phyloP scores from a whole-genome alignment of 352 stramenopile genomes.

The Phytophthora fragariae region DNA sequence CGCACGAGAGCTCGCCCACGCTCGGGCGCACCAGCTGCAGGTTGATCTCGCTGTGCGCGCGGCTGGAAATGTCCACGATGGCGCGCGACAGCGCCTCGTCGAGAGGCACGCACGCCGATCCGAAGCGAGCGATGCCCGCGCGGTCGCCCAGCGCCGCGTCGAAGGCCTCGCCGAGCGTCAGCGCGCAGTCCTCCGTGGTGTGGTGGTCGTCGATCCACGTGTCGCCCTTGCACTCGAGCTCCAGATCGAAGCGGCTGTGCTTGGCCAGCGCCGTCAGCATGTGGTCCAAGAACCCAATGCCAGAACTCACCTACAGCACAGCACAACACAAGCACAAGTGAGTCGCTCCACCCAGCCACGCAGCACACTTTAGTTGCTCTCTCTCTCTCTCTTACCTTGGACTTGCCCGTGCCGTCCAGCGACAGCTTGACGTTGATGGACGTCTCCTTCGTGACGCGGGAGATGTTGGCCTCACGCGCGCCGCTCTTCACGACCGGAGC shows the following conservation, averaged over 20 bases:
- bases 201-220: conserved; percentile 98
- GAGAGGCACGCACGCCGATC: conserved; percentile 88
- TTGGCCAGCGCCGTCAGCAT: conserved; percentile 92
- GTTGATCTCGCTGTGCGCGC: conserved; percentile 91
- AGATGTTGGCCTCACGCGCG: conserved; percentile 55
- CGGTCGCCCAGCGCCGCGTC: conserved; percentile 91
- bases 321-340: neutral
- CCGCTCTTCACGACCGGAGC: conserved; percentile 6
- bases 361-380: neutral
- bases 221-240: conserved; percentile 92
- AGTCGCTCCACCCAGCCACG: neutral
- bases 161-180: conserved; percentile 94
- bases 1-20: conserved; percentile 89
- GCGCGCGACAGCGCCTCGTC: conserved; percentile 92
- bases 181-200: conserved; percentile 95
- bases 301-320: conserved; percentile 74
- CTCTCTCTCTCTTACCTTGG: conserved; percentile 44
- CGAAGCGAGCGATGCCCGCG: conserved; percentile 90
- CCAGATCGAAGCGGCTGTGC: conserved; percentile 92
- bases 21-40: conserved; percentile 87
- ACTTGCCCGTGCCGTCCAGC: conserved; percentile 91
- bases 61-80: conserved; percentile 96
- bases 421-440: conserved; percentile 90
- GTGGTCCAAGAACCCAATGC: conserved; percentile 93
- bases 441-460: conserved; percentile 95